A percentile compares a stretch with the other conserved stretches of the same genome.
Evolutionary conservation across 1,284 basidiomycete species (phyloP).

Genomic region (Taiwanofungus camphoratus): DNA sequence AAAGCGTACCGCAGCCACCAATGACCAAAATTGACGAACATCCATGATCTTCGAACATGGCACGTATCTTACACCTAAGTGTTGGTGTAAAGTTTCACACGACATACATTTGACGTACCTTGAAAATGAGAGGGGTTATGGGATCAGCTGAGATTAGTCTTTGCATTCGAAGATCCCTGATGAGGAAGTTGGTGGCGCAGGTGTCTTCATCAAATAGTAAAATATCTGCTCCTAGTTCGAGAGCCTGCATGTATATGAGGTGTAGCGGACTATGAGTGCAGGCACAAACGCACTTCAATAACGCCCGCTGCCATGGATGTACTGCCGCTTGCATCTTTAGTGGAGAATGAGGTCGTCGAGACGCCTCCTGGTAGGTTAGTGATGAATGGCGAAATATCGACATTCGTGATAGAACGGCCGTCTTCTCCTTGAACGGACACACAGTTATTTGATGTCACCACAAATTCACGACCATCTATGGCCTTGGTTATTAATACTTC

Average conservation of each 20-base stretch:
- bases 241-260: conserved; percentile 6
- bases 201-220: conserved; percentile 23
- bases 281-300: conserved; percentile 11
- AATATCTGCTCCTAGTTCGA: conserved; percentile 18
- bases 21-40: conserved; percentile 22
- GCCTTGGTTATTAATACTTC: neutral
- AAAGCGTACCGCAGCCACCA: conserved; percentile 19
- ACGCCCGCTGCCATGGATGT: conserved; percentile 23
- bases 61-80: conserved; percentile 13
- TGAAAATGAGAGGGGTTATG: conserved; percentile 19
- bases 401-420: conserved; percentile 18
- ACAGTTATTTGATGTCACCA: conserved; percentile 13
- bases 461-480: conserved; percentile 20
- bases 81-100: neutral
- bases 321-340: conserved; percentile 22
- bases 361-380: conserved; percentile 13
- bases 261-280: neutral
- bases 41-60: conserved; percentile 15
- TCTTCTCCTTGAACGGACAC: conserved; percentile 19
- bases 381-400: conserved; percentile 22
- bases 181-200: conserved; percentile 22
- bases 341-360: conserved; percentile 18
- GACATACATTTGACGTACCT: conserved; percentile 11
- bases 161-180: conserved; percentile 21
- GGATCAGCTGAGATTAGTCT: conserved; percentile 17